Evolutionary conservation across 768 basidiomycete genomes (phyloP), one percentile per base, ranked within the genome.

Genomic region (Hericium rajendrae): DNA sequence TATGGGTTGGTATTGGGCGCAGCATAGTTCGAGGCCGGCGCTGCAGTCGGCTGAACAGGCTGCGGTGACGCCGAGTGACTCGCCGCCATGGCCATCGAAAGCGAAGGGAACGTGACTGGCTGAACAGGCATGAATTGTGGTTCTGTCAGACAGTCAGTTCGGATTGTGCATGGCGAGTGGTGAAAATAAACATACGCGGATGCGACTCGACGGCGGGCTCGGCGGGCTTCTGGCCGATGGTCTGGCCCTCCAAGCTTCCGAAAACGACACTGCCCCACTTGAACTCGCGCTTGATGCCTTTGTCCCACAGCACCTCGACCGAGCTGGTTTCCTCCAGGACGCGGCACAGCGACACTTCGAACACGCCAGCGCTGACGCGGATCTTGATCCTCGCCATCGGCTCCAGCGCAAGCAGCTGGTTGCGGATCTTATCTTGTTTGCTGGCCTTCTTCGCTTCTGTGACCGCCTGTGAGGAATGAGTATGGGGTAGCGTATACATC

Each of bases 211-310:
- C 65, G 11, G 72, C 72, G 28, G 76, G 69, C 60, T 84, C 84
- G 2, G 79, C 75, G 18, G 86, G 86, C 62, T 85, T 88, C 66
- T 87, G 86, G 54, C 79, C 78, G n/a, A 88, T 80, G 16, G 70
- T 66, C 55, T 83, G 82, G 4, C 74, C 80, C 50, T 87, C 86
- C 1, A 81, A 84, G 51, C 77, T 83, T n/a, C 86, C 88, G 58
- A 89, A 85, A 18, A 91, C 78, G 18, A 91, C 81, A 63, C 83
- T 84, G 28, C 83, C 80, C 89, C 89, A 91, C 68, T 88, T 90
- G 66, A 91, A 88, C 67, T 90, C 88, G 55, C 82, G 76, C 70
- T 83, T 86, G 39, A 82, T 62, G 8, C 84, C 85, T 26, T 79
- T 74, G 65, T 90, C 88, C 87, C 91, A 94, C 6, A 88, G 68